These are phyloP conservation scores for Podospora sp. DNA, from an alignment of 495 filamentous ascomycete genomes.

Conservation along the genomic window DNA sequence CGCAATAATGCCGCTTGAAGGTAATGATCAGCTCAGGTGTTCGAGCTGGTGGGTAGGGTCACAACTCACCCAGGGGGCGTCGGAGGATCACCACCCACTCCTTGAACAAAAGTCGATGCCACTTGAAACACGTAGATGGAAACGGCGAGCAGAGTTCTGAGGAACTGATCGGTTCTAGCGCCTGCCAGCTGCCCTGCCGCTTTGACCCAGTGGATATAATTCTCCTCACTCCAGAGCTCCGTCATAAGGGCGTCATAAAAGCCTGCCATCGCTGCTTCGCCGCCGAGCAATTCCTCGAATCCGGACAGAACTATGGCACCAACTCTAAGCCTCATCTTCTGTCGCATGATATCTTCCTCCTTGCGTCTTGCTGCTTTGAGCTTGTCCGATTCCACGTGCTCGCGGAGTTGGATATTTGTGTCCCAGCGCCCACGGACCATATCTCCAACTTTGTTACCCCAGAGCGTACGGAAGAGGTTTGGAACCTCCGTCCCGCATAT, in stretches of 20 bases:
- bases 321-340: neutral
- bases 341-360: neutral
- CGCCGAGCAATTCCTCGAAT: neutral
- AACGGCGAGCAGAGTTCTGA: neutral
- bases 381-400: neutral
- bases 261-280: neutral
- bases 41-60: no score
- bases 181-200: conserved; percentile 1
- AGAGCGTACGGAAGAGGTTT: no score
- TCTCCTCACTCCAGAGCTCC: neutral
- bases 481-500: no score
- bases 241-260: neutral
- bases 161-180: conserved; percentile 4
- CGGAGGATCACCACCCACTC: neutral
- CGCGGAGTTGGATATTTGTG: neutral
- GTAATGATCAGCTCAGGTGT: neutral
- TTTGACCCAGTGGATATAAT: neutral
- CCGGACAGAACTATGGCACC: conserved; percentile 2
- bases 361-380: neutral
- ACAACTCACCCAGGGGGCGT: conserved; percentile 17
- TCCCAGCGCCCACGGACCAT: neutral
- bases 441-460: no score
- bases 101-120: neutral
- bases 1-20: conserved; percentile 5
- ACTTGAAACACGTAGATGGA: conserved; percentile 6